Evolutionary conservation across 805 yeast species (phyloP).

Genomic region (Sugiyamaella smithiae): DNA sequence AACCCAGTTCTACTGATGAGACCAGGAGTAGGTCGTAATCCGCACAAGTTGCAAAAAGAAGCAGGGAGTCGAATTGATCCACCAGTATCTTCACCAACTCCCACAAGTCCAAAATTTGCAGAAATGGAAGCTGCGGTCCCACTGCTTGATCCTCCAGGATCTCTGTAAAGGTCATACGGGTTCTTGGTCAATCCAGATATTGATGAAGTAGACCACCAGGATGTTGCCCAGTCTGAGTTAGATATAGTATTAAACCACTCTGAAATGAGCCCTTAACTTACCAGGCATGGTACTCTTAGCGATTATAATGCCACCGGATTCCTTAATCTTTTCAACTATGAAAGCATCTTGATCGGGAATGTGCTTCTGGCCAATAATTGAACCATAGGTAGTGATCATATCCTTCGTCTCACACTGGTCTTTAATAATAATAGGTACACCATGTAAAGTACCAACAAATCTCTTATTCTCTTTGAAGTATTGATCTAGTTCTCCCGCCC

Average conservation of each 20-base stretch:
- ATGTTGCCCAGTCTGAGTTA: not conserved
- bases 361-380: not conserved
- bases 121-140: conserved; percentile 51
- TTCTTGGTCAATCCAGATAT: no score
- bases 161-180: conserved; percentile 43
- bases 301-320: not conserved
- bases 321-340: not conserved
- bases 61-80: conserved; percentile 53
- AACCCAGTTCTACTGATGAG: not conserved
- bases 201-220: not conserved
- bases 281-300: not conserved
- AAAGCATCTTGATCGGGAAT: not conserved
- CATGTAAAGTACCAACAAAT: conserved; percentile 60
- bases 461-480: conserved; percentile 44
- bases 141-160: conserved; percentile 54
- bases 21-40: conserved; percentile 45
- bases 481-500: conserved; percentile 55
- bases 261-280: no score
- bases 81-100: conserved; percentile 53
- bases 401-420: conserved; percentile 35
- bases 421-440: conserved; percentile 62
- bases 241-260: not conserved
- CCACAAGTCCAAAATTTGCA: conserved; percentile 47
- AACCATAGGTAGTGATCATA: not conserved
- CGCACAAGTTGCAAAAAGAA: conserved; percentile 44